A percentile compares a stretch with the other conserved stretches of the same genome.
Conservation (phyloP, 1,284 basidiomycete genomes). For the Ustilago esculenta region DNA sequence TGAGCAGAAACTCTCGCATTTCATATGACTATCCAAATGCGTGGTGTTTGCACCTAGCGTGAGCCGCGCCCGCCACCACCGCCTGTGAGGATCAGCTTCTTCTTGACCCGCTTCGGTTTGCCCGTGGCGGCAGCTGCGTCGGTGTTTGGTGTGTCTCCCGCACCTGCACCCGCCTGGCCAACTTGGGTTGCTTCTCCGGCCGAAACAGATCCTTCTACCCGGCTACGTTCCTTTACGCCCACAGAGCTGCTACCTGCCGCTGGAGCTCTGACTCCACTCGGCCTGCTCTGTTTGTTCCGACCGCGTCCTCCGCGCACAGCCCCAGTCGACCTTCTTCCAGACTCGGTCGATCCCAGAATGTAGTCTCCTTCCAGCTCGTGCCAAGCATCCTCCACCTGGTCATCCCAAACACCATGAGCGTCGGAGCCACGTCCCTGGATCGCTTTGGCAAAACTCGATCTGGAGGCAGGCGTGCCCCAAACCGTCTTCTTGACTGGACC, state of each 20-base stretch:
- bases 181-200: conserved; percentile 11
- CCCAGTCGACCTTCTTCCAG: conserved; percentile 26
- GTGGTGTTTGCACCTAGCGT: conserved; percentile 10
- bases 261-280: conserved; percentile 2
- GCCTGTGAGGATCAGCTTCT: conserved; percentile 63
- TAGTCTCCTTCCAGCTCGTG: conserved; percentile 63
- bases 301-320: conserved; percentile 32
- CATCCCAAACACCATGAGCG: conserved; percentile 36
- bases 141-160: not conserved
- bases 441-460: conserved; percentile 42
- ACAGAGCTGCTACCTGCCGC: no score
- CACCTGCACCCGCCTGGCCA: not conserved
- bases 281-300: conserved; percentile 30
- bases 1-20: no score
- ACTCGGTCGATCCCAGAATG: conserved; percentile 50
- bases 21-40: no score
- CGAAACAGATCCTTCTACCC: no score
- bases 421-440: conserved; percentile 34
- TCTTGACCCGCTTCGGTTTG: conserved; percentile 54
- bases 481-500: conserved; percentile 53
- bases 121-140: not conserved
- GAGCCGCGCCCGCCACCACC: conserved; percentile 52
- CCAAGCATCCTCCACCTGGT: conserved; percentile 64
- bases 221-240: not conserved
- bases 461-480: conserved; percentile 62